Conservation (phyloP, 2,329 filamentous ascomycete genomes). For the Calonectria hawksworthii region DNA sequence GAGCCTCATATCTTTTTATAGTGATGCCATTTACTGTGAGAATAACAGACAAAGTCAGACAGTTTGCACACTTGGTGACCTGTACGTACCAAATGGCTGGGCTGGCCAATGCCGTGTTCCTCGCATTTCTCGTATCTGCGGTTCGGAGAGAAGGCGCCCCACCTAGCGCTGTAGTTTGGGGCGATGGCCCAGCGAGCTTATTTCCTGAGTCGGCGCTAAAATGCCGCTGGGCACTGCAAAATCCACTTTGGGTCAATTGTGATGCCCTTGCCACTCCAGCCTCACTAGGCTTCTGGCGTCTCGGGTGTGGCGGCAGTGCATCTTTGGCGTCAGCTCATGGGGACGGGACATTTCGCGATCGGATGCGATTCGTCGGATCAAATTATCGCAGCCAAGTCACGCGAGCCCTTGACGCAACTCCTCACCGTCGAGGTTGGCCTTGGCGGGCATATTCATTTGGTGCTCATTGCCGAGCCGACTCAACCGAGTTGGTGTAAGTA, state of each 20-base stretch:
- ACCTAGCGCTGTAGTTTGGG: background rate
- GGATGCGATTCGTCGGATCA: constrained; percentile 9
- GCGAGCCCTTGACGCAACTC: background rate
- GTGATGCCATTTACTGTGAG: background rate
- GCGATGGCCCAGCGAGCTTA: background rate
- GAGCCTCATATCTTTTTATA: background rate
- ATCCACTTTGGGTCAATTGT: background rate
- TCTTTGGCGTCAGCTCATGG: background rate
- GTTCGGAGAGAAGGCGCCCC: background rate
- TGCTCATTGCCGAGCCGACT: background rate
- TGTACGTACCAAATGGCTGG: background rate
- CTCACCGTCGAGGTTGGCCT: background rate
- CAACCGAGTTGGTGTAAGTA: background rate
- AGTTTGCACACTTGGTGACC: background rate
- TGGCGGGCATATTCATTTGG: background rate
- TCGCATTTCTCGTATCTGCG: constrained; percentile 19
- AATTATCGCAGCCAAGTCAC: background rate
- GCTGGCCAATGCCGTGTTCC: background rate
- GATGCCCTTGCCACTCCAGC: background rate
- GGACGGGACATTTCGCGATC: background rate
- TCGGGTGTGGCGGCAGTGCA: background rate
- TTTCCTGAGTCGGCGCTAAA: background rate
- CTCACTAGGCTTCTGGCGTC: background rate
- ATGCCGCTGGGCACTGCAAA: background rate
- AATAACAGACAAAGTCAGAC: background rate